A percentile compares a stretch with the other conserved stretches of the same genome.
phyloP scores from a whole-genome alignment of 2,329 filamentous ascomycete genomes.

The Epichloe gansuensis region DNA sequence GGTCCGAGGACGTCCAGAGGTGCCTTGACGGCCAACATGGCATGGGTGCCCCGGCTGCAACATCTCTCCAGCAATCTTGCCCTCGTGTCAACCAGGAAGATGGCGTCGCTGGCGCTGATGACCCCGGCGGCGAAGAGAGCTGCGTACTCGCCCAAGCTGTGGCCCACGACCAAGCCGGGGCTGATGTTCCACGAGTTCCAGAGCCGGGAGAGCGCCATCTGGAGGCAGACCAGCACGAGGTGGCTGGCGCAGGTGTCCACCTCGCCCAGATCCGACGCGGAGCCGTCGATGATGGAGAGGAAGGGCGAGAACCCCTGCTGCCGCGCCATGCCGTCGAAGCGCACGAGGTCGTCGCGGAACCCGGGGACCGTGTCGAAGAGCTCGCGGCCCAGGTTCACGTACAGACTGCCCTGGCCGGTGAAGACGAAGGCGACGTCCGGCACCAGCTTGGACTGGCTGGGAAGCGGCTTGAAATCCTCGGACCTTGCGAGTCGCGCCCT shows the following conservation, averaged over 20 bases:
- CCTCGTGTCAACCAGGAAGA: constrained; percentile 57
- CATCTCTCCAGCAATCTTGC: constrained; percentile 51
- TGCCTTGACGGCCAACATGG: constrained; percentile 38
- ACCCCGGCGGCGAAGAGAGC: constrained; percentile 60
- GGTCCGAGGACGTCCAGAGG: constrained; percentile 28
- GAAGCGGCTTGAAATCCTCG: background rate
- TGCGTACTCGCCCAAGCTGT: constrained; percentile 62
- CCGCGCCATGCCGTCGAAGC: constrained; percentile 19
- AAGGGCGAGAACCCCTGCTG: constrained; percentile 25
- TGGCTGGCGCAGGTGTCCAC: constrained; percentile 17
- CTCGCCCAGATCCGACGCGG: constrained; percentile 13
- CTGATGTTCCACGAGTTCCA: constrained; percentile 35
- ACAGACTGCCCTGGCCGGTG: constrained; percentile 31
- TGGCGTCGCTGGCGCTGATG: constrained; percentile 55
- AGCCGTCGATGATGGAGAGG: constrained; percentile 29
- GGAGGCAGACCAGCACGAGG: constrained; percentile 23
- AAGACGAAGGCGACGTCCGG: constrained; percentile 27
- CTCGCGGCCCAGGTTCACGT: constrained; percentile 18
- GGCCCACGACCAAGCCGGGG: constrained; percentile 43
- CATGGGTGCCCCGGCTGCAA: constrained; percentile 54
- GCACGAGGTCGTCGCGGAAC: constrained; percentile 22
- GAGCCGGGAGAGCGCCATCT: constrained; percentile 28
- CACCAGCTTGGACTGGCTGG: background rate
- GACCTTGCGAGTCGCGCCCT: background rate
- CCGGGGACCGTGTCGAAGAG: constrained; percentile 18